Conservation (phyloP, 257 asterid species). For the Echium plantagineum region DNA sequence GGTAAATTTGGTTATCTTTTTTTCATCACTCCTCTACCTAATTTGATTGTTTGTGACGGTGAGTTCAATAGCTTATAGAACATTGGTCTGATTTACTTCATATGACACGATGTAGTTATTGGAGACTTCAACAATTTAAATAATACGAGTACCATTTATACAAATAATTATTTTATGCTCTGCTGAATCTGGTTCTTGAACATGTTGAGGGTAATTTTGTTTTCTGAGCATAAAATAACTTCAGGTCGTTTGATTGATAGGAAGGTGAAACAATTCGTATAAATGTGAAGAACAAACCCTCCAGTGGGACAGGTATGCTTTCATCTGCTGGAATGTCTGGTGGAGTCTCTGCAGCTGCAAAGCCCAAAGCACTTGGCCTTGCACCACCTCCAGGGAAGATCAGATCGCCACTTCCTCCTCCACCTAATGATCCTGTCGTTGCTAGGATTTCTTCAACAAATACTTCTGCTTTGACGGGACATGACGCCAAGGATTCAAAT, state of each 20-base stretch:
- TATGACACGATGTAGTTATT: too few species aligned
- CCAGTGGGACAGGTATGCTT: slow-evolving; percentile 85
- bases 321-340: slow-evolving; percentile 61
- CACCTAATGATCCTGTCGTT: slow-evolving; percentile 67
- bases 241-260: slow-evolving; percentile 26
- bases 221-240: slow-evolving; percentile 2
- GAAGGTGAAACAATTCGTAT: slow-evolving; percentile 97
- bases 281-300: slow-evolving; percentile 74
- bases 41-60: too few species aligned
- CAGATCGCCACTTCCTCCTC: slow-evolving; percentile 91
- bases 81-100: too few species aligned
- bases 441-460: slow-evolving; percentile 34
- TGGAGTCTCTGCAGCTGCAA: slow-evolving; percentile 41
- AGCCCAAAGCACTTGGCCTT: slow-evolving; percentile 49
- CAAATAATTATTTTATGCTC: too few species aligned
- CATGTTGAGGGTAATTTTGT: slow-evolving; percentile 1
- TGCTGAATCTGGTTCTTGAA: neutral
- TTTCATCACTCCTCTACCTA: too few species aligned
- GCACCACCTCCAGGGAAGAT: slow-evolving; percentile 81
- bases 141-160: too few species aligned
- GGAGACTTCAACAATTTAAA: too few species aligned
- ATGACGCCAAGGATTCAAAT: slow-evolving; percentile 27
- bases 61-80: too few species aligned
- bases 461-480: slow-evolving; percentile 22
- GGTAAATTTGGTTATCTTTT: too few species aligned